Evolutionary conservation across 2,329 filamentous ascomycete genomes (phyloP), one percentile per base, ranked within the genome.

Genomic region (Beauveria asiatica): DNA sequence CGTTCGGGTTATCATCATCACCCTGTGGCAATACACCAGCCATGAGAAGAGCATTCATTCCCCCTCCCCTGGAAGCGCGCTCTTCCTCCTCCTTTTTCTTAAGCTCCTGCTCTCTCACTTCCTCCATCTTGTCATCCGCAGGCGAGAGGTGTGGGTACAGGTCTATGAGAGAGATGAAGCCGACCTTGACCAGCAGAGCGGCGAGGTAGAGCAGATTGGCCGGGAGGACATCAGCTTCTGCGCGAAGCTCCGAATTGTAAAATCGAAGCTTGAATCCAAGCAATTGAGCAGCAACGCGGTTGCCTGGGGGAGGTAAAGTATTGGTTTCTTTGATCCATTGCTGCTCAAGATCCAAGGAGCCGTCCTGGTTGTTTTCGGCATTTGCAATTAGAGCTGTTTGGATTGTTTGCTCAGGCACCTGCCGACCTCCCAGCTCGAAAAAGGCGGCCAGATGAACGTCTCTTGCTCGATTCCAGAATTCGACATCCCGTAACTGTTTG

Each of bases 191-290:
- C 33, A 99, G 83, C 39, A 97, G 82, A 1, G 94, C 92, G 0
- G 92, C 88, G 19, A 99, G 82, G 66, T 94, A 96, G 33, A 97
- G 90, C 3, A 99, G 80, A 67, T 99, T 99, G 44, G 94, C 90
- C 0, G 94, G 94, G 2, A 97, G 80, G 3, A 86, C 80, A 68
- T 97, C 94, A 1, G 82, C 78, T 58, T 86, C 82, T 62, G 90
- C 85, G 60, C 93, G 84, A 41, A 88, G 86, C 30, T 86, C 79
- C 0, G 91, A 95, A 45, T 90, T 89, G 70, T 99, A 99, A 73
- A 96, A 99, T 16, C 90, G 89, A 55, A 99, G 82, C 74, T 99
- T 99, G 80, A 99, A 99, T 4, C 94, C 94, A 16, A 99, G 85
- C 3, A 99, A 82, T 71, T 97, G 94, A 33, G 95, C 95, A 1